These are phyloP conservation scores for Plasmodium inui DNA, from an alignment of 169 alveolate genomes.

Conservation along the genomic window DNA sequence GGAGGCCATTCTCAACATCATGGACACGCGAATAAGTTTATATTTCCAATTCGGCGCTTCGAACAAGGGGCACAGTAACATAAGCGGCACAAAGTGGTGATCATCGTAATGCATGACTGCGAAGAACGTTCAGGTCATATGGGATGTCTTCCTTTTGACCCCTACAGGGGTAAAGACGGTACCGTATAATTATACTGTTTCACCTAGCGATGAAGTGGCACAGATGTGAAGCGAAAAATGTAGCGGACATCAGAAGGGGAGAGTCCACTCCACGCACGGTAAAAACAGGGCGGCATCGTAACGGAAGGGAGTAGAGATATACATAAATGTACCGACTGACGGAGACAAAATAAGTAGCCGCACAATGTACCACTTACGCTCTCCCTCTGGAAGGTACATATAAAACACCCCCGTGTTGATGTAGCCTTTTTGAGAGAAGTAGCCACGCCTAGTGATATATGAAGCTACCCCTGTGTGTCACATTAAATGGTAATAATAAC, in stretches of 20 bases:
- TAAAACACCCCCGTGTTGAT: background rate
- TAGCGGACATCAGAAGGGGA: background rate
- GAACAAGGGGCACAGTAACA: too few species aligned
- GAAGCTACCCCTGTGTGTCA: background rate
- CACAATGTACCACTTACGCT: background rate
- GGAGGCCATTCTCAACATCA: background rate
- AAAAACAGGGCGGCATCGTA: background rate
- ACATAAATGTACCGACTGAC: background rate
- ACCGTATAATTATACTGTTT: too few species aligned
- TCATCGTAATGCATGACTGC: too few species aligned
- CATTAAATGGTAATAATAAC: background rate
- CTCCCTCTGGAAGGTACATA: background rate
- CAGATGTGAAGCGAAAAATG: background rate
- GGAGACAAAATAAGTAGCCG: background rate
- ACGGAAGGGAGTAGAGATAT: background rate
- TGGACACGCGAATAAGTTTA: background rate
- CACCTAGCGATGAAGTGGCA: too few species aligned
- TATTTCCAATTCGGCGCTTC: too few species aligned
- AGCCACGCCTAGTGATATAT: background rate
- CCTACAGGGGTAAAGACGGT: too few species aligned
- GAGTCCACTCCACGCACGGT: background rate
- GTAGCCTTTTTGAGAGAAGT: background rate
- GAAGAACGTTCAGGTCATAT: too few species aligned
- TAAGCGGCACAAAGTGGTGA: too few species aligned
- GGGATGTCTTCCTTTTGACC: too few species aligned